Conservation (phyloP, 345 rosid genomes). For the Euphorbia pulcherrima region DNA sequence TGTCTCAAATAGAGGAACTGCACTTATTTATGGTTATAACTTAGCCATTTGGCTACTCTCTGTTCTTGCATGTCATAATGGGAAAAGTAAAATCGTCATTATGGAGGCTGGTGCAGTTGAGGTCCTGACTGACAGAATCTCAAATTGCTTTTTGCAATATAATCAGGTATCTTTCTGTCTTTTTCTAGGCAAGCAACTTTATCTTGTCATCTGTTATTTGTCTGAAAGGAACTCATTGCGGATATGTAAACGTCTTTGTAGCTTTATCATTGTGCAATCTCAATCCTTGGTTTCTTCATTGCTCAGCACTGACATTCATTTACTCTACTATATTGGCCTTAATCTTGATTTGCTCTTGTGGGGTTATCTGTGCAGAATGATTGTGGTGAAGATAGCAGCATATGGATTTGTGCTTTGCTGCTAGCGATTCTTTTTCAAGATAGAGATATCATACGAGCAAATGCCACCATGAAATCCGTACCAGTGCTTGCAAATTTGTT, state of each 20-base stretch:
- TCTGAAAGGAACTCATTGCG: neutral
- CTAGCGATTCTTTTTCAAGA: constrained; percentile 91
- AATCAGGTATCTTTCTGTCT: constrained; percentile 56
- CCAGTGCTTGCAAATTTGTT: constrained; percentile 83
- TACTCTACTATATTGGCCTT: neutral
- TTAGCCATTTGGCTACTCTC: constrained; percentile 89
- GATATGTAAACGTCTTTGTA: neutral
- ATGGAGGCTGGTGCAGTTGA: constrained; percentile 94
- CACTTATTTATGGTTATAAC: constrained; percentile 62
- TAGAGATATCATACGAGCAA: constrained; percentile 87
- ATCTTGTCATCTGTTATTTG: constrained; percentile 1
- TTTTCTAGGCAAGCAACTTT: neutral
- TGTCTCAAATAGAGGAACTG: constrained; percentile 44
- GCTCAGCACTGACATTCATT: neutral
- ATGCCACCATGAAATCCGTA: constrained; percentile 84
- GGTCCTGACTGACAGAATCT: constrained; percentile 73
- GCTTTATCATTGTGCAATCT: neutral
- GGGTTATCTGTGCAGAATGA: constrained; percentile 61
- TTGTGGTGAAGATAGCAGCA: constrained; percentile 72
- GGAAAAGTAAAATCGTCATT: constrained; percentile 64
- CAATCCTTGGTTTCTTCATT: neutral
- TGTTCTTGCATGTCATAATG: constrained; percentile 87
- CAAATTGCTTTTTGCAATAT: constrained; percentile 49
- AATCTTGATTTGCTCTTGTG: constrained; percentile 21
- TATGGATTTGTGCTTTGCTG: constrained; percentile 91